Evolutionary conservation across 352 stramenopile species (phyloP), one percentile per base, ranked within the genome.

Genomic region (Salisapilia sapeloensis): DNA sequence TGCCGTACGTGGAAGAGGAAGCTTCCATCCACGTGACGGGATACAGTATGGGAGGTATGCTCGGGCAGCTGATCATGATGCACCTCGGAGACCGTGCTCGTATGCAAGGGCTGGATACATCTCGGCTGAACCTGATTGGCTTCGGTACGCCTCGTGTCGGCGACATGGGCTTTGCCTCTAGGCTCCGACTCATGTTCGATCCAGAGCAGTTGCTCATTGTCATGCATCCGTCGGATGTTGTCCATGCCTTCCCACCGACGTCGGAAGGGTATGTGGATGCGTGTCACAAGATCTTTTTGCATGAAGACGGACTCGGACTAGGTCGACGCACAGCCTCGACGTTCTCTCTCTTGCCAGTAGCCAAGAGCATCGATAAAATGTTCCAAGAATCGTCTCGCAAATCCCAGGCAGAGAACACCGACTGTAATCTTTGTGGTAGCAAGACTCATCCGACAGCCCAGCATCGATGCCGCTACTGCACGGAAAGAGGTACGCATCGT

Each of bases 31-130:
- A 86, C 44, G 56, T 90, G 21, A 90, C 74, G 8, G 74, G 74
- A 4, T 90, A 90, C 50, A 83, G 63, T 32, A 90, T 90, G 74
- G 74, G 74, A 5, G 74, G 74, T 6, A 83, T 83, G 65, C 50
- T 86, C 3, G 65, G 67, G 4, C 66, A 86, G 36, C 37, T 86
- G 6, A 50, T 83, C n/a, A 78, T 83, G 61, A 40, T 86, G 9
- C 77, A 83, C 30, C 40, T 83, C 29, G 71, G 71, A 19, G 66
- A 86, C 28, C 63, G 69, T 24, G 65, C 63, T n/a, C 70, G 70
- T 17, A 82, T 85, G 60, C 52, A 75, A 16, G 58, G 56, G 12
- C 60, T 62, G 35, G 70, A 86, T 33, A 50, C 50, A 18, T 86
- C 64, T 40, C 81, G 85, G 36, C 75, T 90, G 44, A 84, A 66